A percentile compares a stretch with the other conserved stretches of the same genome.
Evolutionary conservation across 1,284 basidiomycete genomes (phyloP).

Genomic region (Fereydounia khargensis): DNA sequence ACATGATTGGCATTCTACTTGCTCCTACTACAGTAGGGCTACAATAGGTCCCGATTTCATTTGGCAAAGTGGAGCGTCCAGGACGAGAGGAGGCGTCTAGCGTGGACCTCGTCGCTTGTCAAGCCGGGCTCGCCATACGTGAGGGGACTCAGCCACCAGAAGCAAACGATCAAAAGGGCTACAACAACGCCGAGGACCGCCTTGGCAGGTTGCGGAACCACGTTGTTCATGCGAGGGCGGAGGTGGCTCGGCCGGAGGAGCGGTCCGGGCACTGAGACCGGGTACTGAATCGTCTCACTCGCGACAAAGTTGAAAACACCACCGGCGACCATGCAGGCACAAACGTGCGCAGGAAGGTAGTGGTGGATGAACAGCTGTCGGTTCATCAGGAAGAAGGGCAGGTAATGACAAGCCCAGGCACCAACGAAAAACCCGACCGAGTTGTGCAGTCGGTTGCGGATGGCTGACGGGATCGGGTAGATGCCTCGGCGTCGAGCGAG

Average conservation of each 20-base stretch:
- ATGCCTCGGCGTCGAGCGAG: slow-evolving; percentile 80
- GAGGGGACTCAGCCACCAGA: slow-evolving; percentile 45
- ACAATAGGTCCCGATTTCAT: too few species aligned
- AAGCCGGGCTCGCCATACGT: slow-evolving; percentile 46
- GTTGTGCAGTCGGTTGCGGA: slow-evolving; percentile 86
- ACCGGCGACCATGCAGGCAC: slow-evolving; percentile 86
- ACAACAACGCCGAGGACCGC: slow-evolving; percentile 7
- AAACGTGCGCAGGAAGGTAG: slow-evolving; percentile 80
- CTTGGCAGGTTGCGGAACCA: slow-evolving; percentile 13
- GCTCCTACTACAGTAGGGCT: too few species aligned
- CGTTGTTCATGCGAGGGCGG: slow-evolving; percentile 20
- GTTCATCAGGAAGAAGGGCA: slow-evolving; percentile 97
- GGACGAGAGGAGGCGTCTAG: slow-evolving; percentile 27
- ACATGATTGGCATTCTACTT: too few species aligned
- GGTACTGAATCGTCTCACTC: slow-evolving; percentile 76
- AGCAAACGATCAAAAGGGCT: slow-evolving; percentile 24
- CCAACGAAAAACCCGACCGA: slow-evolving; percentile 91
- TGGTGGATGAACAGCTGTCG: slow-evolving; percentile 91
- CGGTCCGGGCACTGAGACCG: slow-evolving; percentile 70
- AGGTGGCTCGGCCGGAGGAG: slow-evolving; percentile 12
- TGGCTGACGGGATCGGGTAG: slow-evolving; percentile 73
- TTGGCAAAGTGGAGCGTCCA: slow-evolving; percentile 50
- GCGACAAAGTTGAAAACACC: slow-evolving; percentile 82
- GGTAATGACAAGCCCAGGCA: slow-evolving; percentile 92
- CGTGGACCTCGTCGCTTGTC: slow-evolving; percentile 21